phyloP scores from a whole-genome alignment of 2,329 filamentous ascomycete genomes.

The Sporothrix inflata region DNA sequence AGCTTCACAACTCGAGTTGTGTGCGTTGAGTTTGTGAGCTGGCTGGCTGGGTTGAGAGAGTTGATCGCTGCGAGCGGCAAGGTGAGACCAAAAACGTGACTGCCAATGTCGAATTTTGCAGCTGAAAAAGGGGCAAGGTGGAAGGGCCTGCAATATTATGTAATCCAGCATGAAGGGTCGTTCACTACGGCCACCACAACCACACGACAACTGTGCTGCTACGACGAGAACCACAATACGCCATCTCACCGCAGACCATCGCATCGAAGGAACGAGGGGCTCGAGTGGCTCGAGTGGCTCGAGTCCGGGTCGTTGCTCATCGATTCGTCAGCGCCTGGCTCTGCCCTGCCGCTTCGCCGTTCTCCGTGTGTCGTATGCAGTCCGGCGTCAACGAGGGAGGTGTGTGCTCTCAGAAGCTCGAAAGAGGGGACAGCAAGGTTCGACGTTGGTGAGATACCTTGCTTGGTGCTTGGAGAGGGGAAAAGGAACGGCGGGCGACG shows the following conservation, averaged over 20 bases:
- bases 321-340: not conserved
- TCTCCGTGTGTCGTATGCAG: slow-evolving; percentile 10
- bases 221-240: not conserved
- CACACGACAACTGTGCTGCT: no score
- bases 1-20: not conserved
- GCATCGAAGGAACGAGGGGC: not conserved
- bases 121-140: not conserved
- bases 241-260: slow-evolving; percentile 3
- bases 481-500: slow-evolving; percentile 8
- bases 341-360: not conserved
- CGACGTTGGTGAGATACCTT: not conserved
- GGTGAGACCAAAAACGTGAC: slow-evolving; percentile 10
- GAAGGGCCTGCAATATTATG: not conserved
- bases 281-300: not conserved
- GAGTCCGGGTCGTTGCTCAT: not conserved
- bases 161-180: not conserved
- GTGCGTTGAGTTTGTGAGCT: not conserved
- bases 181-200: not conserved
- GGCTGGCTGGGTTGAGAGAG: no score
- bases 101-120: slow-evolving; percentile 12
- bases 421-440: no score
- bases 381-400: slow-evolving; percentile 2
- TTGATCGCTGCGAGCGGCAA: not conserved
- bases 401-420: no score
- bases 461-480: not conserved